Base-by-base conservation (phyloP, 2,329 filamentous ascomycete species). In the Aspergillus arachidicola region DNA sequence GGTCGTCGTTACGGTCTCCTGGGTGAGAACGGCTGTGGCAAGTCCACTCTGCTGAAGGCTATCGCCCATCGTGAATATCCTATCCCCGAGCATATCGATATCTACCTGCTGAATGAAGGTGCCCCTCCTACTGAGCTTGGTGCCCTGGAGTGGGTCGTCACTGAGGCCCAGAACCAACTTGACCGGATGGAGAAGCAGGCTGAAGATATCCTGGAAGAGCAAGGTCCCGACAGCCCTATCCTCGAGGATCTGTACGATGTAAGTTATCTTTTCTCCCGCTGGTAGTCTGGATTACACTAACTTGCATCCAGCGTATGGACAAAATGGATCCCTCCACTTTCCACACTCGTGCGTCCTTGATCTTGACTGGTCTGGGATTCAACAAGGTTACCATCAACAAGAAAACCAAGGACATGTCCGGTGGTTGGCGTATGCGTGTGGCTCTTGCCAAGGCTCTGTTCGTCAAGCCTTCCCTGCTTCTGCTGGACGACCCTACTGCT, bases 361-460 rank as follows among this genome's bases (percentile, higher is more conserved):
- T 99, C 78, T 82, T 99, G 72, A 99, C 95, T 61, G 95, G 95
- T 93, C 91, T 99, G 64, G 95, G 95, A 70, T 99, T 99, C 89
- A 97, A 99, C 89, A 98, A 98, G 86, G 83, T 82, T 72, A 99
- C 96, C 61, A 98, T 99, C 77, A 85, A 96, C 81, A 99, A 99
- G 88, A 97, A 96, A 89, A 99, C 96, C 74, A 99, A 98, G 88
- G 96, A 99, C 80, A 99, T 99, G 96, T 99, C 95, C 70, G 95
- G 95, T 92, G 95, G 95, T 73, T 99, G 95, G 95, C 90, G 94
- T 86, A 99, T 99, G 95, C 93, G 96, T 87, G 95, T 99, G 64
- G 95, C 95, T 62, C 89, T 99, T 65, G 95, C 87, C 78, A 97
- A 98, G 86, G 95, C 95, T 62, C 90, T 99, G 59, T 99, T 99